Percentiles rank a stretch among this genome's conserved stretches.
Conservation (phyloP, 345 rosid genomes). For the Combretum micranthum region DNA sequence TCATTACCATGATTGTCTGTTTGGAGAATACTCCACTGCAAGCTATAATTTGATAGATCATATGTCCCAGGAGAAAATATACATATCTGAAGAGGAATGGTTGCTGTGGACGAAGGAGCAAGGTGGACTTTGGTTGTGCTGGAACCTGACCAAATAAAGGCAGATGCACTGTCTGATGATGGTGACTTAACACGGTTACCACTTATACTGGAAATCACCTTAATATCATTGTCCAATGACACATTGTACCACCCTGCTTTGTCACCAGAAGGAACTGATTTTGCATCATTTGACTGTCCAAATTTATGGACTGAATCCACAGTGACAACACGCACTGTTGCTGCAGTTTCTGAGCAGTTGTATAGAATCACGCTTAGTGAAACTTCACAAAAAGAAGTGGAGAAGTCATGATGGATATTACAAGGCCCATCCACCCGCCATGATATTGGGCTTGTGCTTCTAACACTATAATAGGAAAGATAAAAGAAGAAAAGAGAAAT, state of each 20-base stretch:
- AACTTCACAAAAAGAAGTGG: constrained; percentile 48
- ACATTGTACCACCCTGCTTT: constrained; percentile 62
- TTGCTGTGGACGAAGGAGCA: constrained; percentile 45
- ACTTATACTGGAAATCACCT: constrained; percentile 37
- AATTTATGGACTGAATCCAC: constrained; percentile 20
- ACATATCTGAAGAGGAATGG: constrained; percentile 63
- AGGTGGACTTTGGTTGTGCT: constrained; percentile 51
- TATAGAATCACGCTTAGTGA: constrained; percentile 50
- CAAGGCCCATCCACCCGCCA: constrained; percentile 71
- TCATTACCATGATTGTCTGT: constrained; percentile 19
- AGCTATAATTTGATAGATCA: constrained; percentile 64
- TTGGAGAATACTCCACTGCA: constrained; percentile 55
- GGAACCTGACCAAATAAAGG: constrained; percentile 78
- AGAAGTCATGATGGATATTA: constrained; percentile 54
- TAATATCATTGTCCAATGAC: constrained; percentile 38
- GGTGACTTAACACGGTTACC: constrained; percentile 22
- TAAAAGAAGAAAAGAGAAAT: constrained; percentile 3
- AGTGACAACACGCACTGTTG: constrained; percentile 43
- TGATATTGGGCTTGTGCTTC: constrained; percentile 55
- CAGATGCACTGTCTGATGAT: constrained; percentile 45
- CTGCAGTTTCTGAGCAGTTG: constrained; percentile 50
- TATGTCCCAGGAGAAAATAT: constrained; percentile 72
- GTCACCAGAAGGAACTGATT: constrained; percentile 26
- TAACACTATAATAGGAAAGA: constrained; percentile 36
- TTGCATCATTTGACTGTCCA: constrained; percentile 22